Evolutionary conservation across 208 protist genomes (phyloP), one percentile per base, ranked within the genome.

Genomic region (Leishmania turanica): DNA sequence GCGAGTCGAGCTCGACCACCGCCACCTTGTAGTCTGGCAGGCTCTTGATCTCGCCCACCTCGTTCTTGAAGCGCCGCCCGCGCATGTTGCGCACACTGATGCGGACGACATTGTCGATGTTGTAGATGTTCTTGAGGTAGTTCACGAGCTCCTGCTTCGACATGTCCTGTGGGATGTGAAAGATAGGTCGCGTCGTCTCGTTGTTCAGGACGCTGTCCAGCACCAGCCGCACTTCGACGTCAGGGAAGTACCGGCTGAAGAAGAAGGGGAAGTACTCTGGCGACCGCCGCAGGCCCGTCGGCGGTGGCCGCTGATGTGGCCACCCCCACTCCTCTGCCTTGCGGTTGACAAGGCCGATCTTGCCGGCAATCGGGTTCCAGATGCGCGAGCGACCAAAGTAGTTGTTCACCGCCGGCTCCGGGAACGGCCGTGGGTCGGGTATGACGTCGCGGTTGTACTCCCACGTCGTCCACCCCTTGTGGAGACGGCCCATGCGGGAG

Each of bases 171-270:
- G 95, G 95, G 56, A 97, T 89, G 78, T 93, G 87, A 80, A 97
- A 97, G 19, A 94, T 86, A 0, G 95, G 95, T 27, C 76, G 84
- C 2, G 87, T 95, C 31, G 95, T 97, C 75, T 96, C 93, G 68
- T 94, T 93, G 88, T 97, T 96, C 45, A 97, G 83, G 58, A 97
- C 95, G 77, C 92, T 96, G 83, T 97, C 95, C 49, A 97, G 87
- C 73, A 96, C 77, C 19, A 97, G 85, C 17, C 87, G 81, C 75
- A 96, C 92, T 79, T 96, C 91, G 34, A 87, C 91, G 65, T 94
- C 90, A 21, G 92, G 92, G 79, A 97, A 97, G 87, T 97, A 96
- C 13, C 89, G 88, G 45, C 84, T 89, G 75, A 96, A 95, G 72
- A 96, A 97, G 75, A 87, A 87, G 27, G 93, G 90, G 75, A 97